Base-by-base conservation (phyloP, 495 filamentous ascomycete species). In the Pseudoneurospora amorphoporcata region DNA sequence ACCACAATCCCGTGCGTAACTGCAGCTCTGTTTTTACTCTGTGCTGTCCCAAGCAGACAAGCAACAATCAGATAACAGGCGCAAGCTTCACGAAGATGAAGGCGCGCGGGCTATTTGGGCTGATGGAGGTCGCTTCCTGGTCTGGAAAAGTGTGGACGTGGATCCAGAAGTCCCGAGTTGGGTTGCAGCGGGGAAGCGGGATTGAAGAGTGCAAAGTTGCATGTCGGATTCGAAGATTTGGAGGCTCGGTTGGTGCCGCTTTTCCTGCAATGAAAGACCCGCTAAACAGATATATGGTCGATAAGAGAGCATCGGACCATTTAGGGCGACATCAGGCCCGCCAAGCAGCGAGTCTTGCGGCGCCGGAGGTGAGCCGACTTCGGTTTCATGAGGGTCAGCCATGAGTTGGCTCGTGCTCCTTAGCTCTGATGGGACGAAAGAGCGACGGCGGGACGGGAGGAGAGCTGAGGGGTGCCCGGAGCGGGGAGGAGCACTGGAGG, bases 241-340 rank as follows among this genome's bases (percentile, higher is more conserved):
- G 47, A 58, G 47, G 53, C 23, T 10, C 23, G 47, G 47, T 10
- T 3, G 12, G 23, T 12, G 39, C n/a, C 41, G 53, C 65, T 35
- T 43, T 68, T 32, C 17, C 41, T 69, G 19, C 32, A 39, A 23
- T 23, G 23, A 39, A 47, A 40, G 47, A 38, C 68, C 58, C 61
- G 45, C 72, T 71, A 58, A 68, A 41, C 29, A 23, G 40, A 69
- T 41, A 39, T 5, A 37, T 41, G 68, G 68, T 3, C 8, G 12
- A 40, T 19, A 65, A 65, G 53, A 65, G 38, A 37, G 72, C 71
- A 74, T n/a, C 74, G 35, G n/a, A 35, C 73, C 73, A 76, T n/a
- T 32, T 23, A 41, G 37, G 19, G 70, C 73, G 75, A 73, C 72
- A 71, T 76, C 74, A 76, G 72, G 47, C 23, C 23, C 23, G 19